Evolutionary conservation across 2,329 filamentous ascomycete genomes (phyloP), one percentile per base, ranked within the genome.

Genomic region (Pezicula radicicola): DNA sequence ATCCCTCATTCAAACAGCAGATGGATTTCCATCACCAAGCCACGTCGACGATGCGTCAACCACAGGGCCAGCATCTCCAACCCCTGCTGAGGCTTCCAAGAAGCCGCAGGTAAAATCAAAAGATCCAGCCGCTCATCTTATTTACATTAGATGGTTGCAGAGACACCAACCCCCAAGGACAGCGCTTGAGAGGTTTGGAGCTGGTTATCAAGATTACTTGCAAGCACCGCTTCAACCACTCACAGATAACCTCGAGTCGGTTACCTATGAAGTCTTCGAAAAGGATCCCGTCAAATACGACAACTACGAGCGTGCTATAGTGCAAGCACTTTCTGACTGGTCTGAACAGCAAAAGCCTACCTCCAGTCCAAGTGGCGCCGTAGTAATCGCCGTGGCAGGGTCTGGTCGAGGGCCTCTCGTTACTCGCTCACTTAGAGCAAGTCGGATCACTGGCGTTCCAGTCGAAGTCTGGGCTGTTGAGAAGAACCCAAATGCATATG

Each of bases 241-340:
- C 13, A 93, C 93, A 0, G 94, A 99, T 69, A 99, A 99, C 62
- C 79, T 99, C 13, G 95, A 99, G 68, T 96, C 91, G 44, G 89
- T 96, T 40, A 99, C 94, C 0, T 99, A 99, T 69, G 94, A 99
- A 67, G 93, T 97, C 2, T 99, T 99, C 64, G 94, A 99, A 69
- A 95, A 95, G 60, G 95, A 99, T 58, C 94, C 94, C 0, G 89
- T 99, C 72, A 99, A 99, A 71, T 99, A 99, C 68, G 85, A 91
- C 58, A 95, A 93, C 78, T 99, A 99, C 67, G 91, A 97, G 68
- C 78, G 80, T 43, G 94, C 94, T 13, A 87, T 95, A 51, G 82
- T 83, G 4, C 83, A 89, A 58, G 93, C 94, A 0, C 76, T 99
- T 55, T 78, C 74, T 12, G 92, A 97, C 64, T 95, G 94, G 87